phyloP scores from a whole-genome alignment of 2,329 filamentous ascomycete species.

The Claviceps citrina region DNA sequence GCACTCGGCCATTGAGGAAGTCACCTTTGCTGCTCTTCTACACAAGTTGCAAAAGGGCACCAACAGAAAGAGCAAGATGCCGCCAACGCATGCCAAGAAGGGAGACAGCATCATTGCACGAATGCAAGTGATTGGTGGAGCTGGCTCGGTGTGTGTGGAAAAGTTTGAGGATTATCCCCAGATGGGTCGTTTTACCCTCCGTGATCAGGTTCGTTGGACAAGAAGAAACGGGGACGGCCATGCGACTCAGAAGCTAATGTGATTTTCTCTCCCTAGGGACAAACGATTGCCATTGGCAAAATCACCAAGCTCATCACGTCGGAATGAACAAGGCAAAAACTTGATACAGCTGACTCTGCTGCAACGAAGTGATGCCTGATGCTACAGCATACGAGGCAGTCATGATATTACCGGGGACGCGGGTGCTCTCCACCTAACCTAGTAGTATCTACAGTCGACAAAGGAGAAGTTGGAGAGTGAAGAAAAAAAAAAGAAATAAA shows the following conservation, averaged over 20 bases:
- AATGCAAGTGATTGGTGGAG: conserved; percentile 71
- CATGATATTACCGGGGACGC: not conserved
- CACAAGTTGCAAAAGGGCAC: conserved; percentile 96
- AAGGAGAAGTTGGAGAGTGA: not conserved
- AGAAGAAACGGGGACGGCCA: too few species aligned
- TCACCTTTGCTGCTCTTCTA: conserved; percentile 74
- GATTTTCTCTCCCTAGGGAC: conserved; percentile 44
- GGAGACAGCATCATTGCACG: conserved; percentile 79
- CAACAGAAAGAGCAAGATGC: conserved; percentile 77
- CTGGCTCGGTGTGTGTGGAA: conserved; percentile 82
- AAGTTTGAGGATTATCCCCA: conserved; percentile 92
- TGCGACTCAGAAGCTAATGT: not conserved
- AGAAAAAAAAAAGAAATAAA: too few species aligned
- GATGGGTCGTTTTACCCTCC: conserved; percentile 75
- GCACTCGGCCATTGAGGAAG: conserved; percentile 93
- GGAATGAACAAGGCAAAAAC: not conserved
- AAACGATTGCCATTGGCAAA: conserved; percentile 99
- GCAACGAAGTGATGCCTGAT: not conserved
- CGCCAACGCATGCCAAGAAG: conserved; percentile 78
- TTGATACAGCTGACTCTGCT: not conserved
- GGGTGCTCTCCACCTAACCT: not conserved
- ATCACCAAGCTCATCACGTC: conserved; percentile 69
- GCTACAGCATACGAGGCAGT: not conserved
- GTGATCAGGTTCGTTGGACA: conserved; percentile 55
- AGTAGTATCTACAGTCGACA: not conserved